Evolutionary conservation across 331 rosid genomes (phyloP).

Genomic region (Dryas integrifolia): DNA sequence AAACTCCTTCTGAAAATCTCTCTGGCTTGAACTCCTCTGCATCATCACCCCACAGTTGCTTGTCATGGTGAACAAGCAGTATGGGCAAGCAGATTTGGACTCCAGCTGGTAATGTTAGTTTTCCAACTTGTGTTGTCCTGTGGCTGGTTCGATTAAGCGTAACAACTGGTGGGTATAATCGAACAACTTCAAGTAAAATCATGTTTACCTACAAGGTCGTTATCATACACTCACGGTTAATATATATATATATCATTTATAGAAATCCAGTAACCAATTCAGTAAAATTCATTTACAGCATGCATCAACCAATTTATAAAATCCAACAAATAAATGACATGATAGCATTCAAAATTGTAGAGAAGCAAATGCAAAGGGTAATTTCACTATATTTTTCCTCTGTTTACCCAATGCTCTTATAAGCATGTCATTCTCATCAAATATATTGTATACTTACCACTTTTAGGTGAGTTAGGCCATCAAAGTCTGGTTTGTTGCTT

Average conservation of each 20-base stretch:
- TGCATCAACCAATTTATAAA: too few relatives aligned
- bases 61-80: slow-evolving; percentile 43
- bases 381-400: too few relatives aligned
- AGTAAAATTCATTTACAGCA: too few relatives aligned
- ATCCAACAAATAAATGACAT: too few relatives aligned
- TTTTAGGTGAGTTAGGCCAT: slow-evolving; percentile 49
- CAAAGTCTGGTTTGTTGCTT: slow-evolving; percentile 36
- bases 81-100: slow-evolving; percentile 30
- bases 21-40: slow-evolving; percentile 57
- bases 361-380: too few relatives aligned
- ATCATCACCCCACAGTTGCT: slow-evolving; percentile 62
- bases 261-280: too few relatives aligned
- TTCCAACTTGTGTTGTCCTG: slow-evolving; percentile 38
- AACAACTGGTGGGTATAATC: slow-evolving; percentile 47
- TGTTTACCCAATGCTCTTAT: too few relatives aligned
- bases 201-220: slow-evolving; percentile 42
- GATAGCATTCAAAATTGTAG: too few relatives aligned
- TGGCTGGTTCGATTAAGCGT: background rate
- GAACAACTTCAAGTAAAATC: slow-evolving; percentile 60
- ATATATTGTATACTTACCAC: slow-evolving; percentile 36
- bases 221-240: background rate
- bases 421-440: too few relatives aligned
- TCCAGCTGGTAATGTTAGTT: slow-evolving; percentile 48
- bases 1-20: slow-evolving; percentile 61
- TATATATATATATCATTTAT: too few relatives aligned